Evolutionary conservation across 306 rosid genomes (phyloP), one percentile per base, ranked within the genome.

Genomic region (Gynostemma pentaphyllum): DNA sequence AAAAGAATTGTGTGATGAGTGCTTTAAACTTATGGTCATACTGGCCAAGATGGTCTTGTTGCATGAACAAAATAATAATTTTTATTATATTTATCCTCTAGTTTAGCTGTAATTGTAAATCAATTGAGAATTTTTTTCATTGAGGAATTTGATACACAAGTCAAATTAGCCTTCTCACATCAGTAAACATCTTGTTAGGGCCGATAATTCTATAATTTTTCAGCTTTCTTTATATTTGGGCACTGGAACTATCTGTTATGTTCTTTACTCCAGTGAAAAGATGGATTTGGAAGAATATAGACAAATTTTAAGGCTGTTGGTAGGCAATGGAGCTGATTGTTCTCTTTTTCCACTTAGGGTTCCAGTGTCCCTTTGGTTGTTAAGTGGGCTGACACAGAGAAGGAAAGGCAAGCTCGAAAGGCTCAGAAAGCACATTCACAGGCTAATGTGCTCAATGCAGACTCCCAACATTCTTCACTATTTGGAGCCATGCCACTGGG

Each of bases 341-440:
- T 62, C 24, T 70, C 68, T 76, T 57, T 48, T 68, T 23, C 41
- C 46, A 55, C 50, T 22, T 64, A 94, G 99, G 97, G 95, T 76
- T 88, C 97, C 23, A 88, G 89, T 75, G 99, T 86, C 77, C 97
- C 99, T 47, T 83, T 94, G 86, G 94, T 94, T 72, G 99, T 94
- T 75, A 94, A 94, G 75, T 94, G 99, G 99, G 99, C 99, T 42
- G 99, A 94, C 73, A 94, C 99, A 32, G 97, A 94, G 70, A 94
- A 94, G 80, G 99, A 94, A 84, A 86, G 95, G 72, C 94, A 80
- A 83, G 99, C 97, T 63, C 95, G 99, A 51, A 85, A 90, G 76
- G 94, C 94, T 68, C 99, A 88, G 73, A 94, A 87, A 88, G 87
- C 94, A 68, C 95, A 86, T 45, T 94, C 94, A 60, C 90, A 84